These are phyloP conservation scores for Dryadomyces quercivorus DNA, from an alignment of 2,329 filamentous ascomycete genomes.

Conservation along the genomic window DNA sequence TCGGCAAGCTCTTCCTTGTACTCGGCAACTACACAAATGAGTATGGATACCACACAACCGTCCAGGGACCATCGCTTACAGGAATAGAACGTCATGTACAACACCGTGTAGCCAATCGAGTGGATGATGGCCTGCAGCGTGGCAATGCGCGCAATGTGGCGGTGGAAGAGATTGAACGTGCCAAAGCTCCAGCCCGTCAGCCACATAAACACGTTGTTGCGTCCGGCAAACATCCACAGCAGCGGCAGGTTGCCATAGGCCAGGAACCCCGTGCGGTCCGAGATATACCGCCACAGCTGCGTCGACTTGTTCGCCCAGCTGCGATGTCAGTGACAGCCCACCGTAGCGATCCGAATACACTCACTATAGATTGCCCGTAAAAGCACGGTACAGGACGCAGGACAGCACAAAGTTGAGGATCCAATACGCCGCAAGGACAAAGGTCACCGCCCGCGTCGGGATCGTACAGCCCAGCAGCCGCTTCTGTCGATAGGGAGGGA, in stretches of 20 bases:
- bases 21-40: not conserved
- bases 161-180: slow-evolving; percentile 55
- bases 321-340: not conserved
- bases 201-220: slow-evolving; percentile 56
- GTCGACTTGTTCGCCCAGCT: not conserved
- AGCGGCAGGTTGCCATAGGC: slow-evolving; percentile 9
- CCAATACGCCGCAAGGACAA: slow-evolving; percentile 11
- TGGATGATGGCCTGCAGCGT: slow-evolving; percentile 51
- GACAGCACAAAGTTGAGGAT: slow-evolving; percentile 7
- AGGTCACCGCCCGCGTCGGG: slow-evolving; percentile 11
- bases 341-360: too few relatives aligned
- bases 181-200: slow-evolving; percentile 56
- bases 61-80: not conserved
- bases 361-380: not conserved
- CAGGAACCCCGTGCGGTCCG: slow-evolving; percentile 13
- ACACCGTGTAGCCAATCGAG: not conserved
- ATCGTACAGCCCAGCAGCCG: slow-evolving; percentile 12
- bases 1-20: not conserved
- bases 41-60: not conserved
- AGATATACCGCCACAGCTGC: slow-evolving; percentile 10
- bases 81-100: not conserved
- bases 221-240: slow-evolving; percentile 40
- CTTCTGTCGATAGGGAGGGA: slow-evolving; percentile 8
- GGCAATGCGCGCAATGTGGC: slow-evolving; percentile 50
- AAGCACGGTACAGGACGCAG: not conserved